A percentile compares a stretch with the other conserved stretches of the same genome.
Conservation (phyloP, 176 grass and related monocot species). For the Cymbopogon citratus region DNA sequence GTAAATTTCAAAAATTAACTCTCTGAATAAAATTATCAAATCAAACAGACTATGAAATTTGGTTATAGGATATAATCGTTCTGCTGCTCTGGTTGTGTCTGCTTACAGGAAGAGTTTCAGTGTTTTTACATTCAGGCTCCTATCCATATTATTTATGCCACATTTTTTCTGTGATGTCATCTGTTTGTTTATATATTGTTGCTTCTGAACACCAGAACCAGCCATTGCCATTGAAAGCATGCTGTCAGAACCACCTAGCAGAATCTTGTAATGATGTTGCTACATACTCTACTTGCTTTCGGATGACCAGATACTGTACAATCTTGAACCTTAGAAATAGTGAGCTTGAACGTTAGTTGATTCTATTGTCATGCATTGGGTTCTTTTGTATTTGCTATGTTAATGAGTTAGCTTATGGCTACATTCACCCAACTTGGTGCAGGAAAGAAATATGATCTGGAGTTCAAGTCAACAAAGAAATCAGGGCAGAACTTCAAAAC, state of each 20-base stretch:
- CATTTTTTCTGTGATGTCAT: neutral
- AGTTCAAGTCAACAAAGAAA: constrained; percentile 72
- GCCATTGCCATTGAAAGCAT: neutral
- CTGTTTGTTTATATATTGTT: neutral
- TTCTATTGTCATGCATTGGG: neutral
- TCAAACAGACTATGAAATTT: neutral
- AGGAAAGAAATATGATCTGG: constrained; percentile 97
- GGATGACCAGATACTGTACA: neutral
- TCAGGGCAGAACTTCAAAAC: constrained; percentile 75
- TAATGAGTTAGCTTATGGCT: neutral
- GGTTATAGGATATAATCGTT: neutral
- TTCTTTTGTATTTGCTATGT: constrained; percentile 24
- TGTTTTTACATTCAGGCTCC: neutral
- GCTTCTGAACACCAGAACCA: neutral
- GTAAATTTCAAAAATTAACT: neutral
- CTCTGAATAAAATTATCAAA: neutral
- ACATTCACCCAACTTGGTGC: constrained; percentile 21
- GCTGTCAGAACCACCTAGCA: neutral
- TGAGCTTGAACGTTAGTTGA: neutral
- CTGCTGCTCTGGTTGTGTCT: neutral
- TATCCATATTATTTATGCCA: neutral
- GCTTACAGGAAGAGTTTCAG: neutral
- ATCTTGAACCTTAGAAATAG: constrained; percentile 25
- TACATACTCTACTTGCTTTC: constrained; percentile 2
- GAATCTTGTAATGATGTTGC: neutral